phyloP scores from a whole-genome alignment of 1,139 yeast genomes.

The Protomyces inouyei region DNA sequence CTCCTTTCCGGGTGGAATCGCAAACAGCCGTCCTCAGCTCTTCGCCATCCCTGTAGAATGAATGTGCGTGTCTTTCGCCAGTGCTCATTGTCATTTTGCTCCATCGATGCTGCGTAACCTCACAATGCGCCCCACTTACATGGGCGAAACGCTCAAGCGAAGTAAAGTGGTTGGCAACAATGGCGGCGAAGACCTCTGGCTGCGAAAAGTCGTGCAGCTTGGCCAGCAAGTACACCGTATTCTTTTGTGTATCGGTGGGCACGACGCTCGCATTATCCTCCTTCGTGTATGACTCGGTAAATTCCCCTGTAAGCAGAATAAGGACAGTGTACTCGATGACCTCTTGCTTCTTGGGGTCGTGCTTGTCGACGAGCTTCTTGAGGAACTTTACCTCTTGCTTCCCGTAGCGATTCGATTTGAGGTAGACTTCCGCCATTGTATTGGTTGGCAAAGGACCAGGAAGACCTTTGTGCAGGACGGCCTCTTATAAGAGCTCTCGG shows the following conservation, averaged over 20 bases:
- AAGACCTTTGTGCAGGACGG: too few species aligned
- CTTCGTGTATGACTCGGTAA: slow-evolving; percentile 72
- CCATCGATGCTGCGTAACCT: slow-evolving; percentile 73
- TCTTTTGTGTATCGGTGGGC: slow-evolving; percentile 91
- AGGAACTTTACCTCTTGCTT: slow-evolving; percentile 87
- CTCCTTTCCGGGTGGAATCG: slow-evolving; percentile 47
- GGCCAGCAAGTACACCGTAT: slow-evolving; percentile 64
- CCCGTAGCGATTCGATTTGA: slow-evolving; percentile 45
- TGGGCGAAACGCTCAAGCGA: slow-evolving; percentile 56
- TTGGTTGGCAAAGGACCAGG: background rate
- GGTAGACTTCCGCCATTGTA: slow-evolving; percentile 22
- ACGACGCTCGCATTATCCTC: slow-evolving; percentile 87
- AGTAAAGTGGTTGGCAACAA: slow-evolving; percentile 73
- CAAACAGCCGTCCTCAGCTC: slow-evolving; percentile 64
- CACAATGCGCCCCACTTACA: slow-evolving; percentile 64
- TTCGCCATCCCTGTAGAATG: slow-evolving; percentile 77
- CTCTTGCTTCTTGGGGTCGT: slow-evolving; percentile 66
- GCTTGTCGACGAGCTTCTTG: slow-evolving; percentile 72
- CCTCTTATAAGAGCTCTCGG: too few species aligned
- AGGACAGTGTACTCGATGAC: slow-evolving; percentile 79
- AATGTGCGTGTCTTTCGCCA: slow-evolving; percentile 74
- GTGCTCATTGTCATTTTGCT: slow-evolving; percentile 58
- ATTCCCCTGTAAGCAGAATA: slow-evolving; percentile 67
- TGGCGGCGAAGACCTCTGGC: slow-evolving; percentile 82
- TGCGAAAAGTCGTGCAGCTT: slow-evolving; percentile 73